Evolutionary conservation across 345 rosid genomes (phyloP).

Genomic region (Euphorbia lathyris): DNA sequence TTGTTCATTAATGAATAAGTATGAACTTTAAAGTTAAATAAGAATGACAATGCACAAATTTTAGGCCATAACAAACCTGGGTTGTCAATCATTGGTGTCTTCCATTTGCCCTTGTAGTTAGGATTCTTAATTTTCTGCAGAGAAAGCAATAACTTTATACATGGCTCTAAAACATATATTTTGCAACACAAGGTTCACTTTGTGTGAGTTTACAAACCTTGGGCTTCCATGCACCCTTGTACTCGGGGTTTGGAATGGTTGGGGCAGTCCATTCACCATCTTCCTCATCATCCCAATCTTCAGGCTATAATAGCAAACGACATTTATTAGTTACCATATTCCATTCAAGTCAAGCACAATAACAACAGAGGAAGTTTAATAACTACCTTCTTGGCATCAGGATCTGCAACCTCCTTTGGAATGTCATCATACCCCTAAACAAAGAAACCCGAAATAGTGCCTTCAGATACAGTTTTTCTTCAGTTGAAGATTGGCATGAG

Average conservation of each 20-base stretch:
- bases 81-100: constrained; percentile 95
- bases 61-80: constrained; percentile 56
- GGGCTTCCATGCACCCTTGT: constrained; percentile 90
- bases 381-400: constrained; percentile 84
- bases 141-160: constrained; percentile 1
- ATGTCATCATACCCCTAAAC: constrained; percentile 88
- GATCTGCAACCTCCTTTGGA: constrained; percentile 79
- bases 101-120: constrained; percentile 93
- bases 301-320: constrained; percentile 53
- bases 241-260: constrained; percentile 94
- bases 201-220: constrained; percentile 53
- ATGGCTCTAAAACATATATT: constrained; percentile 1
- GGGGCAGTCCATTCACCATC: constrained; percentile 99
- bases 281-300: constrained; percentile 99
- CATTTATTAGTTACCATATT: constrained; percentile 14
- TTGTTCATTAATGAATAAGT: not conserved
- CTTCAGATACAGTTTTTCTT: not conserved
- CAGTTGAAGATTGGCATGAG: not conserved
- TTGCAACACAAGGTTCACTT: constrained; percentile 2
- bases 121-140: constrained; percentile 94
- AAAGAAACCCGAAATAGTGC: not conserved
- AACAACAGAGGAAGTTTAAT: not conserved
- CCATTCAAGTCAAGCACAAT: not conserved
- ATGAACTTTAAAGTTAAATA: not conserved
- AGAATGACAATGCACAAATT: not conserved